A percentile compares a stretch with the other conserved stretches of the same genome.
These are phyloP conservation scores for Leccinum imitatum DNA, from an alignment of 768 basidiomycete genomes.

Conservation along the genomic window DNA sequence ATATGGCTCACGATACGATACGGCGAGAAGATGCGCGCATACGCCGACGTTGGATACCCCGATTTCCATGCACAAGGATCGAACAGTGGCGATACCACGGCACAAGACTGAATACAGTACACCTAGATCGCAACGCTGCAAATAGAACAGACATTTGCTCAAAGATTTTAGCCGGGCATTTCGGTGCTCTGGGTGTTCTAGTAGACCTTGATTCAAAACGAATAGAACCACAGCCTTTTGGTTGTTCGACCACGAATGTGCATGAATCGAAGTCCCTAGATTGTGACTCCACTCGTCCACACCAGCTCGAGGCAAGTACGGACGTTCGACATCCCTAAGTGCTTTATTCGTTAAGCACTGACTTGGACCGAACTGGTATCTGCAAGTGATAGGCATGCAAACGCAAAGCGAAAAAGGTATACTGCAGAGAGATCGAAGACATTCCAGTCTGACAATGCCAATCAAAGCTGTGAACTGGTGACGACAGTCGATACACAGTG, in stretches of 20 bases:
- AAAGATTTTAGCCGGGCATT: not conserved
- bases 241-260: not conserved
- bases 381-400: too few species aligned
- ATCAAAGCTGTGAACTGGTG: too few species aligned
- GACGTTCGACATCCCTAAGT: not conserved
- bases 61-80: slow-evolving; percentile 4
- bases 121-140: not conserved
- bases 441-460: too few species aligned
- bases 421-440: too few species aligned
- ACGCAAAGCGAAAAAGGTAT: too few species aligned
- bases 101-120: not conserved
- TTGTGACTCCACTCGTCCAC: not conserved
- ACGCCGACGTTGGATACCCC: slow-evolving; percentile 57
- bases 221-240: not conserved
- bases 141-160: not conserved
- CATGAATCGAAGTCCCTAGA: slow-evolving; percentile 1
- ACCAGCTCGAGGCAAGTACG: not conserved
- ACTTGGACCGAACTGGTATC: too few species aligned
- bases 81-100: not conserved
- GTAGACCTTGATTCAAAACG: not conserved
- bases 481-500: too few species aligned
- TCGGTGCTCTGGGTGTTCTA: not conserved
- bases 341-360: not conserved
- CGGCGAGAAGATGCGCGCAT: slow-evolving; percentile 55
- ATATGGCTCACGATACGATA: slow-evolving; percentile 55